Conservation (phyloP, 768 basidiomycete genomes). For the Rhizopogon rudus region DNA sequence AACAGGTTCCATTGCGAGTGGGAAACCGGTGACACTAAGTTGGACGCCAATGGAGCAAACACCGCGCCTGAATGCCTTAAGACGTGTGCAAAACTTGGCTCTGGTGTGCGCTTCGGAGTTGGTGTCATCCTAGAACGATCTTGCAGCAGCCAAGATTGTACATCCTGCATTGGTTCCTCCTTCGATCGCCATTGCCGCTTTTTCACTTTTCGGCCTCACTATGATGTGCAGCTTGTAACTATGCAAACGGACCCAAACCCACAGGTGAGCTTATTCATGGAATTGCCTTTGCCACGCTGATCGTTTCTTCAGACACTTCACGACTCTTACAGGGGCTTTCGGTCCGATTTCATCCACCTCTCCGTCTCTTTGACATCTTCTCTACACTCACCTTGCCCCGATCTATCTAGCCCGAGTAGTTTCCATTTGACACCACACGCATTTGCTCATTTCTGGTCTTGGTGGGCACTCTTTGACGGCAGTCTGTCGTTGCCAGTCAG, state of each 20-base stretch:
- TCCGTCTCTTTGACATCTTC: constrained; percentile 81
- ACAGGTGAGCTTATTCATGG: constrained; percentile 38
- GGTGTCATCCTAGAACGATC: constrained; percentile 80
- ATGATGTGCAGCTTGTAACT: constrained; percentile 56
- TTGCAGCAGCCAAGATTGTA: constrained; percentile 62
- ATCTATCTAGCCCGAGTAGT: constrained; percentile 46
- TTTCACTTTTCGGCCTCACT: constrained; percentile 79
- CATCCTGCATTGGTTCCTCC: constrained; percentile 49
- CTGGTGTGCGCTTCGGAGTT: constrained; percentile 84
- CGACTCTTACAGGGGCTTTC: constrained; percentile 85
- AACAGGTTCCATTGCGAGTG: background rate
- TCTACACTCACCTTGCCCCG: constrained; percentile 24
- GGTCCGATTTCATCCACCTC: constrained; percentile 91
- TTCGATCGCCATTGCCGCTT: constrained; percentile 77
- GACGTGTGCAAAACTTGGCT: constrained; percentile 76
- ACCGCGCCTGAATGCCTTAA: constrained; percentile 43
- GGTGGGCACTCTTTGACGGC: constrained; percentile 85
- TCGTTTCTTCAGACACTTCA: constrained; percentile 31
- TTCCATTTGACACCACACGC: constrained; percentile 82
- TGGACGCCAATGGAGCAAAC: background rate
- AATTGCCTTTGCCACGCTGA: background rate
- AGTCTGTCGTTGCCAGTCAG: constrained; percentile 78
- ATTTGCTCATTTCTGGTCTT: constrained; percentile 88
- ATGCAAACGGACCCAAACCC: constrained; percentile 32
- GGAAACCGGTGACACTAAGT: background rate